Evolutionary conservation across 177 flowering plant genomes (phyloP).

Genomic region (Vitis hybrid): DNA sequence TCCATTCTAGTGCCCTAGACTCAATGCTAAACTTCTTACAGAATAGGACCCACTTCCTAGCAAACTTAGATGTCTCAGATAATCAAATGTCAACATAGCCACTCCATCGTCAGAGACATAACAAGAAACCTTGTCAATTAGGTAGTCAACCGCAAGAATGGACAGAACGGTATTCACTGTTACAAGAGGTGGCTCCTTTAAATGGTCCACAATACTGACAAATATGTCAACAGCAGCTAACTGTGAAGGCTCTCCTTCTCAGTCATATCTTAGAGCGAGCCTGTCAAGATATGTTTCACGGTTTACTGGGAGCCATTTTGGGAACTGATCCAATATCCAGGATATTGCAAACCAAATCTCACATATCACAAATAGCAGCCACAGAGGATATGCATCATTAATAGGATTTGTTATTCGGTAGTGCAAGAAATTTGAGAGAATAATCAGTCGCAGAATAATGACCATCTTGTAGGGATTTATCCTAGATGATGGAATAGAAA

Average conservation of each 20-base stretch:
- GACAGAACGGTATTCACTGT: constrained; percentile 89
- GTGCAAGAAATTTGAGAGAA: constrained; percentile 77
- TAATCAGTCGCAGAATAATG: constrained; percentile 80
- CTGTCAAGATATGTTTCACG: constrained; percentile 94
- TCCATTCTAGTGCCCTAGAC: too few relatives aligned
- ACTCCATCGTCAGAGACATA: constrained; percentile 95
- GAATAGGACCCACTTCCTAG: too few relatives aligned
- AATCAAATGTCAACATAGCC: constrained; percentile 88
- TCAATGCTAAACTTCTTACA: too few relatives aligned
- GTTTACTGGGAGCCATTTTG: constrained; percentile 93
- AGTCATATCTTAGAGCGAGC: constrained; percentile 80
- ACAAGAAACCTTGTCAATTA: constrained; percentile 89
- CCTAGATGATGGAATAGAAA: constrained; percentile 80
- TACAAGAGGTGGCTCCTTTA: constrained; percentile 91
- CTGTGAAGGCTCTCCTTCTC: constrained; percentile 87
- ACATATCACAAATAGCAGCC: constrained; percentile 94
- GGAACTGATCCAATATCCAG: constrained; percentile 97
- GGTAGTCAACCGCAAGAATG: constrained; percentile 87
- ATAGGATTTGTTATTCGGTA: constrained; percentile 94
- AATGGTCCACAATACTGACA: constrained; percentile 91
- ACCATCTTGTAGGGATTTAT: constrained; percentile 94
- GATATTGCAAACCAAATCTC: constrained; percentile 98
- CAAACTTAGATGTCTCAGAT: constrained; percentile 57
- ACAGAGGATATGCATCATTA: constrained; percentile 71
- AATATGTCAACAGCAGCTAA: constrained; percentile 87